These are phyloP conservation scores for Musa balbisiana DNA, from an alignment of 202 grass and related monocot genomes.

Conservation along the genomic window DNA sequence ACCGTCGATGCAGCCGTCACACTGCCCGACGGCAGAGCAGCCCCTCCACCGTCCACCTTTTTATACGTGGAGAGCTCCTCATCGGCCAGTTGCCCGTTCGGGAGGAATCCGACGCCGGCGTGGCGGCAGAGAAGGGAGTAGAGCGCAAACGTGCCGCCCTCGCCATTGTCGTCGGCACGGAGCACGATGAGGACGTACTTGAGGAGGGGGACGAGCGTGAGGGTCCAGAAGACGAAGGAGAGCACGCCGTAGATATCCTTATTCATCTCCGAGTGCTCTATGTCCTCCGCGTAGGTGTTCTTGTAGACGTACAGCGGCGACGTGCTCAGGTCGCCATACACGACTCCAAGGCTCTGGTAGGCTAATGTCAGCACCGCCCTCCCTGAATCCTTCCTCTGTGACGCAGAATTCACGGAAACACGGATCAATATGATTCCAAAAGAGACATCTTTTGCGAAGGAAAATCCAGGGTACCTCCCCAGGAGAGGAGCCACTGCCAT, in stretches of 20 bases:
- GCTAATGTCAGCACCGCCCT: constrained; percentile 72
- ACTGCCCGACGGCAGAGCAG: constrained; percentile 8
- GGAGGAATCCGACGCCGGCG: constrained; percentile 67
- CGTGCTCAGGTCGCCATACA: constrained; percentile 94
- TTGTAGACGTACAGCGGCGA: constrained; percentile 95
- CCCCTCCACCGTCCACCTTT: constrained; percentile 26
- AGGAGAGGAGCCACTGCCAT: neutral
- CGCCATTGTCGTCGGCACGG: constrained; percentile 88
- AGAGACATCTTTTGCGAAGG: too few relatives aligned
- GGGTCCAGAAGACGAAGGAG: constrained; percentile 99
- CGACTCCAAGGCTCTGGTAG: constrained; percentile 89
- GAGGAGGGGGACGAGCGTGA: constrained; percentile 83
- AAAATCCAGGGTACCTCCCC: neutral
- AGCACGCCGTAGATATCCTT: constrained; percentile 95
- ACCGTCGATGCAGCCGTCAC: constrained; percentile 34
- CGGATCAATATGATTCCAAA: neutral
- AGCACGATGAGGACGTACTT: constrained; percentile 97
- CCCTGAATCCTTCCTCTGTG: constrained; percentile 52
- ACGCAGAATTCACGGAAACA: neutral
- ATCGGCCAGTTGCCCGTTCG: constrained; percentile 25
- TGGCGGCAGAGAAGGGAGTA: constrained; percentile 93
- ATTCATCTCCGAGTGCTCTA: constrained; percentile 91
- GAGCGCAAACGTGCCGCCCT: constrained; percentile 92
- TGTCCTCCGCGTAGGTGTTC: constrained; percentile 92
- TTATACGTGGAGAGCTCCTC: constrained; percentile 36